phyloP scores from a whole-genome alignment of 768 basidiomycete genomes.

The Boletus insuetus region DNA sequence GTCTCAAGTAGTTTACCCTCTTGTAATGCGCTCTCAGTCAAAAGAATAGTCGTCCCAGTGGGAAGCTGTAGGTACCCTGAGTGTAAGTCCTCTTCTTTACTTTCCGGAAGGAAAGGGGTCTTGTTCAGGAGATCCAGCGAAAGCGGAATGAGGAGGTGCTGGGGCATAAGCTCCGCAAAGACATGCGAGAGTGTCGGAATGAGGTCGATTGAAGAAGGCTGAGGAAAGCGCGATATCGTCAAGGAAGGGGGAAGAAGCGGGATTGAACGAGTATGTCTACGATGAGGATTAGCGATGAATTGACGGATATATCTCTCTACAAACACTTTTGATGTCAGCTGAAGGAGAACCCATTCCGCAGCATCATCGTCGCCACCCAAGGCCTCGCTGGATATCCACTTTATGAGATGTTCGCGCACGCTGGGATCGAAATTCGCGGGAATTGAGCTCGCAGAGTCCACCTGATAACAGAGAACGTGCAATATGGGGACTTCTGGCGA shows the following conservation, averaged over 20 bases:
- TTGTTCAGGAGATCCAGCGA: slow-evolving; percentile 63
- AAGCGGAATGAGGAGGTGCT: slow-evolving; percentile 53
- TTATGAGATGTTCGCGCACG: slow-evolving; percentile 54
- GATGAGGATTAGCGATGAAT: neutral
- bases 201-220: slow-evolving; percentile 29
- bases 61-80: slow-evolving; percentile 76
- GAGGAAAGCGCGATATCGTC: slow-evolving; percentile 61
- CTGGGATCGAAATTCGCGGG: slow-evolving; percentile 10
- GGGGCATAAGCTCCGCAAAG: slow-evolving; percentile 58
- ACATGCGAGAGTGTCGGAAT: slow-evolving; percentile 51
- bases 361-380: slow-evolving; percentile 66
- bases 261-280: slow-evolving; percentile 64
- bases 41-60: slow-evolving; percentile 51
- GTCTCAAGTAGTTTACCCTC: slow-evolving; percentile 66
- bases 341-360: slow-evolving; percentile 74
- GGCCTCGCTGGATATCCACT: slow-evolving; percentile 71
- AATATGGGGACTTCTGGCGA: slow-evolving; percentile 54
- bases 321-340: slow-evolving; percentile 60
- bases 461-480: slow-evolving; percentile 56
- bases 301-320: slow-evolving; percentile 24
- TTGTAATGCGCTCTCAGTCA: slow-evolving; percentile 64
- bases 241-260: slow-evolving; percentile 67
- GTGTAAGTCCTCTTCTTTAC: slow-evolving; percentile 68
- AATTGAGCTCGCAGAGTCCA: neutral
- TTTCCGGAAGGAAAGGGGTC: slow-evolving; percentile 57